Percentiles rank a stretch among this genome's conserved stretches.
phyloP scores from a whole-genome alignment of 768 basidiomycete species.

The Leccinum barrowsii region DNA sequence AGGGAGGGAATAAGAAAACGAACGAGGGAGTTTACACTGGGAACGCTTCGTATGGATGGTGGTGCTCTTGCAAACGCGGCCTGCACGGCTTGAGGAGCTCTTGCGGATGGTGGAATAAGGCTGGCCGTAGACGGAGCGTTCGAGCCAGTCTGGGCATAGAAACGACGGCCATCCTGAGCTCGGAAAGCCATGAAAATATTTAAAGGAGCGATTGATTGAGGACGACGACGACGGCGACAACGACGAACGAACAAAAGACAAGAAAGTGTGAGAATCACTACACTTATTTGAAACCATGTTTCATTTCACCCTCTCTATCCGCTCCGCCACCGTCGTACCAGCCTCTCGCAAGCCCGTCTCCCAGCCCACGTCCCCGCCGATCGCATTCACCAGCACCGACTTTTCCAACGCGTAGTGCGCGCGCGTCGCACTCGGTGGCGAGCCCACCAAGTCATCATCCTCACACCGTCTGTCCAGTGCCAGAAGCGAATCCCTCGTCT shows the following conservation, averaged over 20 bases:
- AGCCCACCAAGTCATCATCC: not conserved
- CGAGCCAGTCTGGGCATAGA: conserved; percentile 37
- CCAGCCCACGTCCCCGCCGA: conserved; percentile 27
- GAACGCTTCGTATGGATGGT: conserved; percentile 31
- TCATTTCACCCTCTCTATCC: conserved; percentile 38
- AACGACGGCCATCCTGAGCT: conserved; percentile 35
- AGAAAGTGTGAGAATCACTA: not conserved
- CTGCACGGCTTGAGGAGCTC: conserved; percentile 34
- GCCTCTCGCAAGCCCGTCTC: conserved; percentile 40
- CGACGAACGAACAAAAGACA: not conserved
- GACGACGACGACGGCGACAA: not conserved
- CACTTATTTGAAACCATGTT: not conserved
- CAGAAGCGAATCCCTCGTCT: conserved; percentile 46
- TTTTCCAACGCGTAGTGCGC: conserved; percentile 45
- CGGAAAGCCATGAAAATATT: conserved; percentile 19
- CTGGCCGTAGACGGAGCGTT: conserved; percentile 50
- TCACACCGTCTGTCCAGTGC: conserved; percentile 50
- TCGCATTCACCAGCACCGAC: conserved; percentile 34
- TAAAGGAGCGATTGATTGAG: conserved; percentile 18
- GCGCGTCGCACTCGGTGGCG: conserved; percentile 32
- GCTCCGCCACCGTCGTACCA: conserved; percentile 46
- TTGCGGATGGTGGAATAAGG: conserved; percentile 41
- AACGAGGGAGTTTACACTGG: conserved; percentile 44
- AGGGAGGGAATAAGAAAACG: conserved; percentile 7
- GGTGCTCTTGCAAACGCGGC: conserved; percentile 43